Evolutionary conservation across 2,329 filamentous ascomycete genomes (phyloP), one percentile per base, ranked within the genome.

Genomic region (Chaetomium sp.): DNA sequence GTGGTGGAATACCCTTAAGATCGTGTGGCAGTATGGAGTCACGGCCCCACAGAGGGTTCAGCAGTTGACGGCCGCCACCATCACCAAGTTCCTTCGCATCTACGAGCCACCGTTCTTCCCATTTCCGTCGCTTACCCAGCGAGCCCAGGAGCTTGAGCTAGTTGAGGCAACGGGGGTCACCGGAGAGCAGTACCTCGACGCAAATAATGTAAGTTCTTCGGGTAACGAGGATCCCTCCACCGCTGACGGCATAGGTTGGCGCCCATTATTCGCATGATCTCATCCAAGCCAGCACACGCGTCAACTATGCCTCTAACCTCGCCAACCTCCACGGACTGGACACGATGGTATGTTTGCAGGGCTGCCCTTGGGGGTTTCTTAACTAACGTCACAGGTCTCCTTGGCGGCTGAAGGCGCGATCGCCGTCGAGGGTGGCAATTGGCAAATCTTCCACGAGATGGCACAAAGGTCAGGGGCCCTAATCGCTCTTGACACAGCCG

Each of bases 221-320:
- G 8, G 6, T 1, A 0, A 9, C 5, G 1, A 10, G 5, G n/a
- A 16, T 4, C 25, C 1, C 2, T 6, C 10, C 13, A 4, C n/a
- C 38, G 13, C 68, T 69, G 12, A 59, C 45, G 29, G 7, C 1
- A 6, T 45, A 87, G 72, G 87, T 97, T 63, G 81, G 84, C 27
- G 79, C 82, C 0, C 74, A 80, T 0, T 98, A 96, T 74, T 82
- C 88, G 0, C 85, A 86, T 16, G 92, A 99, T 58, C 86, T 99
- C 56, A 87, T 98, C 29, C 94, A 98, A 77, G 92, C 94, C 1
- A 90, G 88, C 64, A 97, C 95, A 0, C 85, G 95, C 23, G 94
- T 97, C 68, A 98, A 98, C 76, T 99, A 97, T 77, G 95, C 91
- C 0, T 92, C 93, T 57, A 97, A 98, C 70, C 77, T 98, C 13